phyloP scores from a whole-genome alignment of 2,329 filamentous ascomycete genomes.

The Epichloe scottii region DNA sequence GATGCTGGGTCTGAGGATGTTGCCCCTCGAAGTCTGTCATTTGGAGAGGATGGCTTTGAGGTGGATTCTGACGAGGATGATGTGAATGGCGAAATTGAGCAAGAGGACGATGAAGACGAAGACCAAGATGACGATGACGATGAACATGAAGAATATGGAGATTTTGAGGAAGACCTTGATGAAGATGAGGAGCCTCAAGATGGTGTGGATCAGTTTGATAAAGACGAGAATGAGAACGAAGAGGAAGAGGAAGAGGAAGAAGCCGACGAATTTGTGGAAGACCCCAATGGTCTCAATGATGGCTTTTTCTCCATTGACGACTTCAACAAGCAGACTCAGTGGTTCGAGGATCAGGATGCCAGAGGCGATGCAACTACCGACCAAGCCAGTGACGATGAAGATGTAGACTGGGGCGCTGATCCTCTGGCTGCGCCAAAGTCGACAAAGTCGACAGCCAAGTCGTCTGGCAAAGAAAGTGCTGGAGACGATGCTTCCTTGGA shows the following conservation, averaged over 20 bases:
- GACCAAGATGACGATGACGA: slow-evolving; percentile 16
- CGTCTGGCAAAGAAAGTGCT: slow-evolving; percentile 19
- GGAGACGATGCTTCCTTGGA: slow-evolving; percentile 15
- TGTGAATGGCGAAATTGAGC: slow-evolving; percentile 11
- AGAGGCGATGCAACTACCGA: slow-evolving; percentile 64
- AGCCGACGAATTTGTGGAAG: slow-evolving; percentile 32
- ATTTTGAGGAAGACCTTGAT: slow-evolving; percentile 10
- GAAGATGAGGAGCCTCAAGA: slow-evolving; percentile 21
- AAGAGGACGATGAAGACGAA: slow-evolving; percentile 8
- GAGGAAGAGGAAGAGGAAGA: slow-evolving; percentile 24
- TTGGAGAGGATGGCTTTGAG: slow-evolving; percentile 19
- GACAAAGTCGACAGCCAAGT: slow-evolving; percentile 15
- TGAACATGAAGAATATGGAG: slow-evolving; percentile 21
- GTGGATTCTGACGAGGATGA: slow-evolving; percentile 20
- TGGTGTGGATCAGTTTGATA: slow-evolving; percentile 23
- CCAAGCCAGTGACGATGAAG: slow-evolving; percentile 68
- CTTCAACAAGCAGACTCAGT: slow-evolving; percentile 89
- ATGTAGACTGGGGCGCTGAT: slow-evolving; percentile 77
- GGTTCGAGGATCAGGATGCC: slow-evolving; percentile 75
- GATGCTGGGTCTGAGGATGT: slow-evolving; percentile 18
- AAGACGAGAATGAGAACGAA: slow-evolving; percentile 20
- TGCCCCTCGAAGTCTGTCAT: slow-evolving; percentile 14
- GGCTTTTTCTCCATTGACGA: slow-evolving; percentile 97
- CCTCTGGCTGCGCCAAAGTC: slow-evolving; percentile 39
- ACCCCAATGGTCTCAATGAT: slow-evolving; percentile 82